Evolutionary conservation across 306 rosid species (phyloP).

Genomic region (Mimosa pudica): DNA sequence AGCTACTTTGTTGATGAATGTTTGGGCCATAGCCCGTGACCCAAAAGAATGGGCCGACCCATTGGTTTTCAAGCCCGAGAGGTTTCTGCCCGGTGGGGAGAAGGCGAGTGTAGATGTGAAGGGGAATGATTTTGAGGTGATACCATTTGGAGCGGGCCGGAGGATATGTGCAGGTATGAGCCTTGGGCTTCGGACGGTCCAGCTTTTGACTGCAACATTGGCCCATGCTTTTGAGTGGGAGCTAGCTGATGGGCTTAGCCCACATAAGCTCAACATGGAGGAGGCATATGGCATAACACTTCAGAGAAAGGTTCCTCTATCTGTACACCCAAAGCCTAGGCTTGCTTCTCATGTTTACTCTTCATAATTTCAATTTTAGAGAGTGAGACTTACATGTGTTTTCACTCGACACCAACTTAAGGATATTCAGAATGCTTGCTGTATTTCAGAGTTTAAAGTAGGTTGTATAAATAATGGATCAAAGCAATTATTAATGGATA

Average conservation of each 20-base stretch:
- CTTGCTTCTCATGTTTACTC: slow-evolving; percentile 42
- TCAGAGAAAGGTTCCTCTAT: slow-evolving; percentile 5
- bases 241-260: neutral
- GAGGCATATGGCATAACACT: neutral
- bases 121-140: slow-evolving; percentile 3
- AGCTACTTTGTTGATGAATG: slow-evolving; percentile 52
- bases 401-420: neutral
- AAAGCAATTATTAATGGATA: neutral
- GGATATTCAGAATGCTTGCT: neutral
- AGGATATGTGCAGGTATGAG: neutral
- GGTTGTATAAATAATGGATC: neutral
- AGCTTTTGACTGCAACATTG: neutral
- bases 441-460: no score
- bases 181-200: neutral
- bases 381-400: neutral
- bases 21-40: slow-evolving; percentile 5
- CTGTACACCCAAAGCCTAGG: slow-evolving; percentile 54
- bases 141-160: neutral
- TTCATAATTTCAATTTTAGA: neutral
- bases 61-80: neutral
- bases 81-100: neutral
- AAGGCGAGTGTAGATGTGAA: neutral
- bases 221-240: neutral
- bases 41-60: neutral
- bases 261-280: slow-evolving; percentile 4